Evolutionary conservation across 2,329 filamentous ascomycete genomes (phyloP).

Genomic region (Ceratocystis cubensis): DNA sequence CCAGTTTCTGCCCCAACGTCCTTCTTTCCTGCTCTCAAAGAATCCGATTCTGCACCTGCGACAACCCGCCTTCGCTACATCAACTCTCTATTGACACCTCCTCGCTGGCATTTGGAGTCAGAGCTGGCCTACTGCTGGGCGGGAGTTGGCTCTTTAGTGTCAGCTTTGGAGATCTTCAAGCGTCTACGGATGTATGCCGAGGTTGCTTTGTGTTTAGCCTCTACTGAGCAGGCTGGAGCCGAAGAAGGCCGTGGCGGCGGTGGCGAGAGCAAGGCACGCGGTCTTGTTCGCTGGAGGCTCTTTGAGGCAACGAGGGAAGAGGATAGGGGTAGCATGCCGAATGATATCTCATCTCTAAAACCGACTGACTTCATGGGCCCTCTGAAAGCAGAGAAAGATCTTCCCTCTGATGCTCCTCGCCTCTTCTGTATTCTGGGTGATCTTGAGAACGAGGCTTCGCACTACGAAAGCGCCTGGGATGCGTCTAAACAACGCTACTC

Average conservation of each 20-base stretch:
- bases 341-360: conserved; percentile 12
- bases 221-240: conserved; percentile 46
- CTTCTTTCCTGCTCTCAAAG: conserved; percentile 66
- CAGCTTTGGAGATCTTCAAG: conserved; percentile 92
- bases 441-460: conserved; percentile 57
- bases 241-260: conserved; percentile 44
- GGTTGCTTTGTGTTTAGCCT: conserved; percentile 76
- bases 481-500: conserved; percentile 71
- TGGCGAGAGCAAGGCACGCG: conserved; percentile 67
- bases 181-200: conserved; percentile 88
- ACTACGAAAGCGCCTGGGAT: conserved; percentile 81
- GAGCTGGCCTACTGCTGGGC: conserved; percentile 93
- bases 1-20: conserved; percentile 45
- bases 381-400: conserved; percentile 36
- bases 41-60: conserved; percentile 62
- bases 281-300: conserved; percentile 63
- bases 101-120: conserved; percentile 85
- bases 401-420: conserved; percentile 67
- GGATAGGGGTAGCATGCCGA: conserved; percentile 23
- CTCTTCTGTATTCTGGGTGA: conserved; percentile 91
- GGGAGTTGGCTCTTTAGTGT: conserved; percentile 70
- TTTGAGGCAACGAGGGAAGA: conserved; percentile 55
- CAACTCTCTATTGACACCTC: conserved; percentile 70
- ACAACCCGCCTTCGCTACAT: conserved; percentile 69
- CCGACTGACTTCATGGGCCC: conserved; percentile 41